Base-by-base conservation (phyloP, 768 basidiomycete species). In the Lentinula raphanica region DNA sequence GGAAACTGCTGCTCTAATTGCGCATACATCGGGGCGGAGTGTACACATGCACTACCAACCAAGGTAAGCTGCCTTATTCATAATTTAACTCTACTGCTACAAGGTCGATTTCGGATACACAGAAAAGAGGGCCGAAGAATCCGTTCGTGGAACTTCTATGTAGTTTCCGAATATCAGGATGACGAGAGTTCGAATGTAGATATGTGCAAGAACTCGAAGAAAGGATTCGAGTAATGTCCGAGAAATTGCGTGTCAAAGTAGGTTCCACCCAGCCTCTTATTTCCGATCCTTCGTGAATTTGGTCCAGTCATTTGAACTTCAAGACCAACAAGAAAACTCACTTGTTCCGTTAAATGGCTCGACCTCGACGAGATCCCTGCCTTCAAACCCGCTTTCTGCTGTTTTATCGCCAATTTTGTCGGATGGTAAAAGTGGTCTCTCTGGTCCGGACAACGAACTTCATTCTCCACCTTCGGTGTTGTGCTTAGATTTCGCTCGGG, bases 1-100 rank as follows among this genome's bases (percentile, higher is more conserved):
- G 71, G 72, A 3, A 80, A 80, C 23, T 67, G 71, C 35, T 87
- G 86, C 64, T 76, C 84, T 0, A 85, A 84, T 61, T 87, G 86
- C 62, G 71, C 74, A 0, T 61, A 73, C 1, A 78, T 75, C 42
- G 72, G 71, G 38, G 70, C 75, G 2, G 72, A 77, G 40, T 87
- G 86, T 64, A 81, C 78, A 3, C 86, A 86, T 62, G 63, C 79
- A 38, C 77, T 79, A 58, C 79, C 79, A 19, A 72, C 78, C 15
- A 84, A 81, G 74, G 84, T 82, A 66, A 12, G 46, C 29, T 45
- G 35, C 49, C n/a, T 65, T 58, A 3, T 64, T 15, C 44, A 36
- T 38, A n/a, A 4, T n/a, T n/a, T n/a, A n/a, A 4, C 2, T 32
- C 21, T 49, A n/a, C 12, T 32, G 2, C 17, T 7, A 53, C n/a